phyloP scores from a whole-genome alignment of 176 grass and related monocot species.

The Otatea glauca region DNA sequence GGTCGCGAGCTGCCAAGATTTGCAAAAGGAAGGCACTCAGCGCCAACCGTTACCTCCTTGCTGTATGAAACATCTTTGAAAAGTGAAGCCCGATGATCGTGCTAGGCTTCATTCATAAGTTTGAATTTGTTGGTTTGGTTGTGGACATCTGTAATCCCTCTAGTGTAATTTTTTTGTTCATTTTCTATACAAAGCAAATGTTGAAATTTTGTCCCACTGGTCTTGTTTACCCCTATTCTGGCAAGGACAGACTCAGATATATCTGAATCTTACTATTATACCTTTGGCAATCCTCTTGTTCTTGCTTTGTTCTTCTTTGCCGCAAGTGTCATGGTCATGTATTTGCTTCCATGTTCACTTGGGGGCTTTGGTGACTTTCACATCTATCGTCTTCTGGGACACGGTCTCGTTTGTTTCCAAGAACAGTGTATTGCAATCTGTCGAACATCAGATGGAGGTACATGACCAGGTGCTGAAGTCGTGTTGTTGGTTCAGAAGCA shows the following conservation, averaged over 20 bases:
- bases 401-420: neutral
- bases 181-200: slow-evolving; percentile 56
- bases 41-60: slow-evolving; percentile 21
- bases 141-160: slow-evolving; percentile 47
- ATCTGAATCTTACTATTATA: slow-evolving; percentile 29
- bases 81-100: slow-evolving; percentile 36
- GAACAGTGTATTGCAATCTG: neutral
- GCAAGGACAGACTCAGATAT: neutral
- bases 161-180: slow-evolving; percentile 58
- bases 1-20: slow-evolving; percentile 27
- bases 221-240: neutral
- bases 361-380: neutral
- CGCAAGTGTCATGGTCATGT: neutral
- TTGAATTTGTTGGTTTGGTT: slow-evolving; percentile 56
- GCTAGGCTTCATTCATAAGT: slow-evolving; percentile 46
- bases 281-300: neutral
- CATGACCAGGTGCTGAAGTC: neutral
- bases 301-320: neutral
- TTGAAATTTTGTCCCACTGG: slow-evolving; percentile 8
- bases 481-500: neutral
- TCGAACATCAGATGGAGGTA: neutral
- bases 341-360: neutral
- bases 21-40: slow-evolving; percentile 35
- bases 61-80: slow-evolving; percentile 47
- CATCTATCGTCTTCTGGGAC: neutral